Conservation (phyloP, 192 early-diverging fungal species). For the Pecoramyces ruminantium region DNA sequence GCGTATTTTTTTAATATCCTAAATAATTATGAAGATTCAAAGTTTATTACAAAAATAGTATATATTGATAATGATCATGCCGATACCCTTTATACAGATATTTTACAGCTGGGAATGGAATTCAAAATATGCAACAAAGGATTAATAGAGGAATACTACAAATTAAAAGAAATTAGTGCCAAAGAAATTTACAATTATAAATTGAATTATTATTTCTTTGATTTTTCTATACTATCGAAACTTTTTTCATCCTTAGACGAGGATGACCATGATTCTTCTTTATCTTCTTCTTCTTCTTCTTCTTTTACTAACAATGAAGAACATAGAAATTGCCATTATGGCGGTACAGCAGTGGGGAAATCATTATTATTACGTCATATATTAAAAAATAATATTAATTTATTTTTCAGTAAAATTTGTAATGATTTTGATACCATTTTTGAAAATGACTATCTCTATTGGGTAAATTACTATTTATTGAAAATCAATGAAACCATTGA, state of each 20-base stretch:
- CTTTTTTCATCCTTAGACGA: background rate
- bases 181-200: background rate
- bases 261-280: no score
- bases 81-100: background rate
- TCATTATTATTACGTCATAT: background rate
- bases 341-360: no score
- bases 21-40: background rate
- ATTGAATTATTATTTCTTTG: background rate
- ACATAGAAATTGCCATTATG: no score
- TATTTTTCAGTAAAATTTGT: background rate
- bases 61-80: background rate
- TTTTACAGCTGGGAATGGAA: background rate
- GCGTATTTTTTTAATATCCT: background rate
- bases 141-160: background rate
- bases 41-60: background rate
- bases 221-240: background rate
- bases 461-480: background rate
- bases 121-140: background rate
- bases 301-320: no score
- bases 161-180: background rate
- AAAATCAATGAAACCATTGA: background rate
- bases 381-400: background rate
- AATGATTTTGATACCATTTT: background rate
- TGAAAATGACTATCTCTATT: background rate
- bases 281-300: no score